These are phyloP conservation scores for Rhododendron kiyosumense DNA, from an alignment of 148 eudicot genomes.

Conservation along the genomic window DNA sequence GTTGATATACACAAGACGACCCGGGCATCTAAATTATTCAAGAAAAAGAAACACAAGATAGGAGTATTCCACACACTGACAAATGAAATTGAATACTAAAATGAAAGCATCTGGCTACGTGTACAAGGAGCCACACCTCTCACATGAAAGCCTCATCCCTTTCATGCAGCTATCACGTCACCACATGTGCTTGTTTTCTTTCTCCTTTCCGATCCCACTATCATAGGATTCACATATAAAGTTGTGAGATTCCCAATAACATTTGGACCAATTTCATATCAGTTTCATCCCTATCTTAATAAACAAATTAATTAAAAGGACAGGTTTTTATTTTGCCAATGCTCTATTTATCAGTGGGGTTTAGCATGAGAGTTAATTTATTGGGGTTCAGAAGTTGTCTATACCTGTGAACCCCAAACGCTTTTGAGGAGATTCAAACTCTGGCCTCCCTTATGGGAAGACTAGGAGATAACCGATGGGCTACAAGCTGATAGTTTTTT, in stretches of 20 bases:
- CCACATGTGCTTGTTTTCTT: conserved; percentile 16
- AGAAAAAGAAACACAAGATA: too few relatives aligned
- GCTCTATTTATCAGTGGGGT: too few relatives aligned
- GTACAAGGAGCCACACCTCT: conserved; percentile 13
- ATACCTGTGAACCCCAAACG: too few relatives aligned
- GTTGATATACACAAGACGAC: too few relatives aligned
- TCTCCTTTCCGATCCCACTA: neutral
- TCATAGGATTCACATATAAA: neutral
- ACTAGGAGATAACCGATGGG: too few relatives aligned
- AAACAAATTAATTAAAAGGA: neutral
- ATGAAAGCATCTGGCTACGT: conserved; percentile 16
- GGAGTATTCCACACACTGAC: neutral
- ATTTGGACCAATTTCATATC: neutral
- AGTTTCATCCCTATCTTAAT: neutral
- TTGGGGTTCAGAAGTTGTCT: too few relatives aligned
- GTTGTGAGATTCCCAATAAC: neutral
- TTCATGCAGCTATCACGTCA: conserved; percentile 4
- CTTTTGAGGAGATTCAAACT: too few relatives aligned
- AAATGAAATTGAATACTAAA: neutral
- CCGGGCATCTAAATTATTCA: too few relatives aligned
- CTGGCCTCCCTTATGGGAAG: too few relatives aligned
- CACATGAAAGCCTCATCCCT: conserved; percentile 19
- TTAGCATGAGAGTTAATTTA: too few relatives aligned
- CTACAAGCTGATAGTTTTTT: too few relatives aligned
- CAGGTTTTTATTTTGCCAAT: too few relatives aligned